Conservation (phyloP, 495 filamentous ascomycete genomes). For the Amphirosellinia nigrospora region DNA sequence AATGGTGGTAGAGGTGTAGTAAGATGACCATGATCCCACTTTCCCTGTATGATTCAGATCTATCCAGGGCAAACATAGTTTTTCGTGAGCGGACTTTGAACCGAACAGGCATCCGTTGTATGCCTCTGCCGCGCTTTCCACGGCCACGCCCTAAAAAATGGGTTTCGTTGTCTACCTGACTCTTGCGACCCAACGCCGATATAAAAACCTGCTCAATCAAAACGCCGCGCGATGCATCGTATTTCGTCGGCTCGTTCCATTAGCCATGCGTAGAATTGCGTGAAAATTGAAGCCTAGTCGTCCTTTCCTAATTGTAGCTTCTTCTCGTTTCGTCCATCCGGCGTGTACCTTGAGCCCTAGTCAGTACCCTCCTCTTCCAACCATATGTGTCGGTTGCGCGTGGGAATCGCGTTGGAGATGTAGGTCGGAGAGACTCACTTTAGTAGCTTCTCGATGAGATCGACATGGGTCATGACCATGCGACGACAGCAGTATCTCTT, state of each 20-base stretch:
- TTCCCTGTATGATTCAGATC: background rate
- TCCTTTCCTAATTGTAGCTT: conserved; percentile 46
- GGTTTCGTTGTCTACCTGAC: background rate
- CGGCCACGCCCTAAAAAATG: background rate
- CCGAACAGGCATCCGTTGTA: background rate
- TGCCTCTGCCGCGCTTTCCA: background rate
- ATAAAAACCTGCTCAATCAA: conserved; percentile 27
- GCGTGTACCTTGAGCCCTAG: conserved; percentile 49
- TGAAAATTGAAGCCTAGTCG: too few species aligned
- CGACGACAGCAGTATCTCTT: conserved; percentile 96
- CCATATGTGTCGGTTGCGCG: conserved; percentile 5
- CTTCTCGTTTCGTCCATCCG: conserved; percentile 59
- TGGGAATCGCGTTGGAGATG: background rate
- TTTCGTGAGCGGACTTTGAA: background rate
- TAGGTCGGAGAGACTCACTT: conserved; percentile 64
- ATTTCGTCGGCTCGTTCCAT: conserved; percentile 9
- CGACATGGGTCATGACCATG: conserved; percentile 99
- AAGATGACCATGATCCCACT: background rate
- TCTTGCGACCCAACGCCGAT: conserved; percentile 32
- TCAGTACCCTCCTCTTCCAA: conserved; percentile 27
- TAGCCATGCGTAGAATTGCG: background rate
- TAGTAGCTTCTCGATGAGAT: conserved; percentile 96
- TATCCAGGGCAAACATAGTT: background rate
- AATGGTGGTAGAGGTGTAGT: background rate
- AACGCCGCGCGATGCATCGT: conserved; percentile 42